Base-by-base conservation (phyloP, 306 rosid species). In the Gynostemma pentaphyllum region DNA sequence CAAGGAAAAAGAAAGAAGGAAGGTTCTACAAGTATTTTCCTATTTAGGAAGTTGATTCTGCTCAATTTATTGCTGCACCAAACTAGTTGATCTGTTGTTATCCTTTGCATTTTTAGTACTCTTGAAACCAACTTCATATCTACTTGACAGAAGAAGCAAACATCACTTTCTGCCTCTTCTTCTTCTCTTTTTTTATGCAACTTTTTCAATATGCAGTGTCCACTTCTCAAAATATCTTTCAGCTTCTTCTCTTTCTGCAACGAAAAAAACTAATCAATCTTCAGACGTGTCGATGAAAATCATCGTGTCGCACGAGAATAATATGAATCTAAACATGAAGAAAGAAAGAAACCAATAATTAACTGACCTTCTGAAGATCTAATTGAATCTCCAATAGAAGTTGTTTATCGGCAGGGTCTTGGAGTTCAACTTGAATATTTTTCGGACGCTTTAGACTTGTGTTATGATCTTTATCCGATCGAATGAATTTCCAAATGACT, bases 101-200 rank as follows among this genome's bases (percentile, higher is more conserved):
- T 57, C 54, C 83, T 81, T 13, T 94, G 79, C 97, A 94, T 94
- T 78, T 78, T 84, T 42, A 94, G 71, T 49, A 88, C 95, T 73
- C 99, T 86, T 37, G 87, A 75, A 14, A 84, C 90, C 70, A 94
- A 77, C 78, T 80, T 94, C 87, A 88, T 76, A 55, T 94, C 99
- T 32, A 94, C 97, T 74, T 88, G 95, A 45, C 86, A 79, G 75
- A 92, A 92, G 73, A 84, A 94, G 55, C 66, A 75, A 1, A 84
- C 79, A 19, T 59, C 70, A 32, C 87, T 85, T 54, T 84, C 96
- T 21, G 78, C 57, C 18, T 45, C 70, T 28, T 44, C 90, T 4
- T 73, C 76, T 61, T 78, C 95, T 56, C 75, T 5, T 1, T 76
- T 78, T 84, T 74, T 94, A 27, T 75, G 42, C 9, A 88, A 68